Conservation (phyloP, 805 yeast genomes). For the Metschnikowia arizonensis region DNA sequence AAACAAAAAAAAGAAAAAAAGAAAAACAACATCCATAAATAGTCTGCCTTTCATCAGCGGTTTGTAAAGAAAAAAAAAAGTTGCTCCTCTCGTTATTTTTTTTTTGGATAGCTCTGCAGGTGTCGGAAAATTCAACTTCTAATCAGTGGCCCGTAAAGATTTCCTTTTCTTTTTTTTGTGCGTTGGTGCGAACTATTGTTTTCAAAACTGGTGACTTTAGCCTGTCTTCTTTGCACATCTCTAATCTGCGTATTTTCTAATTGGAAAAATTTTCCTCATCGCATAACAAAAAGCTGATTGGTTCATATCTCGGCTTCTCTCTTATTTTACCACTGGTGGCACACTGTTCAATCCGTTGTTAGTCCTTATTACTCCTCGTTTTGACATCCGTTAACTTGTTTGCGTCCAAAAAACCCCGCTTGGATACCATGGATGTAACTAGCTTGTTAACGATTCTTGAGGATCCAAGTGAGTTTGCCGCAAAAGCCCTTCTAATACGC, state of each 20-base stretch:
- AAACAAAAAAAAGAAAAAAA: too few relatives aligned
- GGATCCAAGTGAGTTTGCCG: conserved; percentile 33
- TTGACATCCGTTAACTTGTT: conserved; percentile 11
- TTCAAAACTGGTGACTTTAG: not conserved
- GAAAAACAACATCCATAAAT: too few relatives aligned
- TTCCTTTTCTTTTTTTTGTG: conserved; percentile 2
- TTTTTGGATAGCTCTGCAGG: not conserved
- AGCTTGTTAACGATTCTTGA: conserved; percentile 35
- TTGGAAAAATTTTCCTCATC: not conserved
- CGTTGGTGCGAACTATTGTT: conserved; percentile 4
- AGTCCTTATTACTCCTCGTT: conserved; percentile 4
- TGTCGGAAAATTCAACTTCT: not conserved
- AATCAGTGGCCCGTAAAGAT: not conserved
- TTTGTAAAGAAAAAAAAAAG: too few relatives aligned
- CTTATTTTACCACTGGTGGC: not conserved
- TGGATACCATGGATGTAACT: conserved; percentile 28
- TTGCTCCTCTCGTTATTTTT: not conserved
- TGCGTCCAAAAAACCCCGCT: conserved; percentile 19
- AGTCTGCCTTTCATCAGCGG: too few relatives aligned
- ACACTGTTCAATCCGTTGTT: not conserved
- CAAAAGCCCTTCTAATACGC: conserved; percentile 29
- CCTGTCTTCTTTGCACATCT: not conserved
- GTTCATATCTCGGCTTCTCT: not conserved
- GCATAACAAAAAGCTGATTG: not conserved
- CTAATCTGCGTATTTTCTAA: not conserved